Evolutionary conservation across 1,139 yeast species (phyloP).

Genomic region (Wickerhamiella pararugosa): DNA sequence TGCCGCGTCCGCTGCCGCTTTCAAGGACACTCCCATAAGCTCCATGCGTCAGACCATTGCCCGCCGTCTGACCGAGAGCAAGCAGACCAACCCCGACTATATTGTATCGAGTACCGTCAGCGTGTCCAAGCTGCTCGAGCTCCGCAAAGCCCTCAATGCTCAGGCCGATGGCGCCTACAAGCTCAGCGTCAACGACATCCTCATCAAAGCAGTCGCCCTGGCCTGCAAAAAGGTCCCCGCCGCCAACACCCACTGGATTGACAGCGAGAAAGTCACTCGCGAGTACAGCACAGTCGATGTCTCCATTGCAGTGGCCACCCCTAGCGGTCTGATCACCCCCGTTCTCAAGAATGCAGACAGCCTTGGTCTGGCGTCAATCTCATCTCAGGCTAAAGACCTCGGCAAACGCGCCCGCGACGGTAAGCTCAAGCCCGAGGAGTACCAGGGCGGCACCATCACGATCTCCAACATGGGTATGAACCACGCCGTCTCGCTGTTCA

Average conservation of each 20-base stretch:
- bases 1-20: constrained; percentile 35
- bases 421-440: constrained; percentile 87
- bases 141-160: constrained; percentile 80
- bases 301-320: constrained; percentile 97
- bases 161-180: constrained; percentile 71
- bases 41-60: constrained; percentile 93
- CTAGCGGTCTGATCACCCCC: constrained; percentile 94
- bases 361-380: constrained; percentile 73
- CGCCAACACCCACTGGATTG: constrained; percentile 90
- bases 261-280: constrained; percentile 77
- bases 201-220: constrained; percentile 84
- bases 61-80: constrained; percentile 70
- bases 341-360: constrained; percentile 76
- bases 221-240: constrained; percentile 88
- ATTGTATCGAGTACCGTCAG: constrained; percentile 77
- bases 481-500: constrained; percentile 78
- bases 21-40: constrained; percentile 72
- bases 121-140: constrained; percentile 78
- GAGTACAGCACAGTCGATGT: constrained; percentile 86
- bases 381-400: constrained; percentile 73
- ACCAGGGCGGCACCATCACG: constrained; percentile 98
- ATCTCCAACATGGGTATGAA: constrained; percentile 98
- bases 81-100: constrained; percentile 79
- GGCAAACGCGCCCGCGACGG: constrained; percentile 94
- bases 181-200: constrained; percentile 84